These are phyloP conservation scores for Tillandsia fasciculata DNA, from an alignment of 176 grass and related monocot genomes.

Conservation along the genomic window DNA sequence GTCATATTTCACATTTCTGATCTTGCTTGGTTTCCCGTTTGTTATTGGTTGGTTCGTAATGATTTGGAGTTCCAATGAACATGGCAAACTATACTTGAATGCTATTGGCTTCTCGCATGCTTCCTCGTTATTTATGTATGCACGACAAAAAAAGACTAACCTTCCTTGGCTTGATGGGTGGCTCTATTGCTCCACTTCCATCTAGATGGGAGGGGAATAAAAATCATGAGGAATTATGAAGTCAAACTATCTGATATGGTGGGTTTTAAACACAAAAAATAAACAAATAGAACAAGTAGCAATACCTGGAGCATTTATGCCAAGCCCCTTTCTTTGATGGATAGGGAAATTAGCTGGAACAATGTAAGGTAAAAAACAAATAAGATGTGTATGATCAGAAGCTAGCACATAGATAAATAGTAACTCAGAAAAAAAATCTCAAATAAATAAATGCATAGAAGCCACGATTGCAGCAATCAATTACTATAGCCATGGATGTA, in stretches of 20 bases:
- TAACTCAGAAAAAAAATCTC: neutral
- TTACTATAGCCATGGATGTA: no score
- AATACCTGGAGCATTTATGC: slow-evolving; percentile 10
- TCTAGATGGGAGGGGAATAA: slow-evolving; percentile 5
- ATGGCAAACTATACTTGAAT: no score
- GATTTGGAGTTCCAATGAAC: no score
- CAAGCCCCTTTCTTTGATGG: neutral
- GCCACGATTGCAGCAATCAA: neutral
- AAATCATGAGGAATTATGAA: neutral
- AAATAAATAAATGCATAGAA: neutral
- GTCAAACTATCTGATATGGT: neutral
- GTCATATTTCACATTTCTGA: no score
- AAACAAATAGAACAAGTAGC: neutral
- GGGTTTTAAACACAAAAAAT: neutral
- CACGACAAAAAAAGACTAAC: slow-evolving; percentile 5
- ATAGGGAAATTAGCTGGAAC: slow-evolving; percentile 9
- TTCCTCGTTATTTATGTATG: neutral
- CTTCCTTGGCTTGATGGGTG: slow-evolving; percentile 13
- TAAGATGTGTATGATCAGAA: neutral
- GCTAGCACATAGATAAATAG: neutral
- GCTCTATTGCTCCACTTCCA: slow-evolving; percentile 9
- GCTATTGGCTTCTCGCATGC: no score
- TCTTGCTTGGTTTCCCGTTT: no score
- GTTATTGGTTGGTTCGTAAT: no score
- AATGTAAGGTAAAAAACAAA: neutral